Percentiles rank a stretch among this genome's conserved stretches.
phyloP scores from a whole-genome alignment of 768 basidiomycete species.

The Pulveroboletus sp. region DNA sequence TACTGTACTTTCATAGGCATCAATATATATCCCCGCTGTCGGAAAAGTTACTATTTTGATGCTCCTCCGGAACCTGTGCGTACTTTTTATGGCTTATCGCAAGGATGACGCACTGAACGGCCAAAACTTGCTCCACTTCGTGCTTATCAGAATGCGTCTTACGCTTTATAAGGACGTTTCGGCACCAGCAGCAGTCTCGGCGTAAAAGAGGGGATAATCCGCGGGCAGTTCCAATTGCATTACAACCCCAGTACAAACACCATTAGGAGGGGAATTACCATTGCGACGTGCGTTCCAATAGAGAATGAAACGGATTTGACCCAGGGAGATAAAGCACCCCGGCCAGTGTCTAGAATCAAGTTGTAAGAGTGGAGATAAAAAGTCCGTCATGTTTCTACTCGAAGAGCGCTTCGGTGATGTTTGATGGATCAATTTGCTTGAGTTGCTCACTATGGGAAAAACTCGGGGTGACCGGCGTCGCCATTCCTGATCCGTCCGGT shows the following conservation, averaged over 20 bases:
- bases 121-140: neutral
- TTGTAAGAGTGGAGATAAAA: conserved; percentile 8
- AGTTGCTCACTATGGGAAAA: conserved; percentile 51
- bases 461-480: conserved; percentile 61
- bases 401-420: conserved; percentile 51
- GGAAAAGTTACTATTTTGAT: conserved; percentile 97
- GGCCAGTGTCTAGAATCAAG: conserved; percentile 16
- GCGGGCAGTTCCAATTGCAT: conserved; percentile 17
- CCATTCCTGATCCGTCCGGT: conserved; percentile 58
- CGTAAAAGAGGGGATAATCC: conserved; percentile 13
- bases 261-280: conserved; percentile 30
- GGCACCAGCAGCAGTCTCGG: neutral
- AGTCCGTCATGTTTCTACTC: conserved; percentile 21
- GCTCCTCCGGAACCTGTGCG: conserved; percentile 93
- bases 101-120: conserved; percentile 6
- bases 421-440: conserved; percentile 27
- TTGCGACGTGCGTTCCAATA: conserved; percentile 18
- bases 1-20: conserved; percentile 48
- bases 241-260: conserved; percentile 33
- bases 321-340: conserved; percentile 10
- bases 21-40: conserved; percentile 93
- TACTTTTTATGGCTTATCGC: conserved; percentile 11
- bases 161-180: conserved; percentile 22
- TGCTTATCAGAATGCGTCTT: conserved; percentile 26
- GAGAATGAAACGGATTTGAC: conserved; percentile 13